Conservation (phyloP, 805 yeast genomes). For the Sugiyamaella lignohabitans region DNA sequence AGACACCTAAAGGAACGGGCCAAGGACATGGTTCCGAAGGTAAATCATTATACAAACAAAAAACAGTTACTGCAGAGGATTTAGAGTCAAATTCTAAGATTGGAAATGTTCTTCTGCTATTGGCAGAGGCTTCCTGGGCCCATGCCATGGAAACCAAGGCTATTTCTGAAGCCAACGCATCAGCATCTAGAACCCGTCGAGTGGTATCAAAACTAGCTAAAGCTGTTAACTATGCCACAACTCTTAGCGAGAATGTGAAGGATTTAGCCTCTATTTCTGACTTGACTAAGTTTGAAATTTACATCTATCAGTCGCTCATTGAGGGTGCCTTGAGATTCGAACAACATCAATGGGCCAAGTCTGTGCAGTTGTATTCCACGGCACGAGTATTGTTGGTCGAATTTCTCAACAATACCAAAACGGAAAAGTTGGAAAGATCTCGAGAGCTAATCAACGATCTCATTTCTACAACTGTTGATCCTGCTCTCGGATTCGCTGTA, state of each 20-base stretch:
- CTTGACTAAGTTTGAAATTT: slow-evolving; percentile 20
- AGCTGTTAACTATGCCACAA: slow-evolving; percentile 38
- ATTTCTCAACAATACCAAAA: slow-evolving; percentile 34
- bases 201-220: slow-evolving; percentile 62
- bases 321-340: slow-evolving; percentile 47
- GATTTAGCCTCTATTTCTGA: slow-evolving; percentile 31
- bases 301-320: slow-evolving; percentile 37
- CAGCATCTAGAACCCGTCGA: slow-evolving; percentile 43
- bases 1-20: slow-evolving; percentile 58
- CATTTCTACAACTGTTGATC: slow-evolving; percentile 55
- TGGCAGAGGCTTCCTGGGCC: slow-evolving; percentile 73
- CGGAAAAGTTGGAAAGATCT: slow-evolving; percentile 11
- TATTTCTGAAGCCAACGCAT: slow-evolving; percentile 47
- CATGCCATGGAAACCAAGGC: slow-evolving; percentile 59
- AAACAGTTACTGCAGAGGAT: slow-evolving; percentile 42
- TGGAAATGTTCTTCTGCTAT: slow-evolving; percentile 54
- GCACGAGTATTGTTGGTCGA: slow-evolving; percentile 58
- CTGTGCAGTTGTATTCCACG: slow-evolving; percentile 48
- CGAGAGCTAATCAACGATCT: slow-evolving; percentile 45
- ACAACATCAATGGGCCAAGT: slow-evolving; percentile 49
- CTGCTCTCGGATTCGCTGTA: slow-evolving; percentile 52
- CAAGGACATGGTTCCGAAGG: neutral
- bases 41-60: slow-evolving; percentile 29
- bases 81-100: slow-evolving; percentile 46
- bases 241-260: slow-evolving; percentile 20